phyloP scores from a whole-genome alignment of 2,329 filamentous ascomycete genomes.

The Leptographium lundbergii region DNA sequence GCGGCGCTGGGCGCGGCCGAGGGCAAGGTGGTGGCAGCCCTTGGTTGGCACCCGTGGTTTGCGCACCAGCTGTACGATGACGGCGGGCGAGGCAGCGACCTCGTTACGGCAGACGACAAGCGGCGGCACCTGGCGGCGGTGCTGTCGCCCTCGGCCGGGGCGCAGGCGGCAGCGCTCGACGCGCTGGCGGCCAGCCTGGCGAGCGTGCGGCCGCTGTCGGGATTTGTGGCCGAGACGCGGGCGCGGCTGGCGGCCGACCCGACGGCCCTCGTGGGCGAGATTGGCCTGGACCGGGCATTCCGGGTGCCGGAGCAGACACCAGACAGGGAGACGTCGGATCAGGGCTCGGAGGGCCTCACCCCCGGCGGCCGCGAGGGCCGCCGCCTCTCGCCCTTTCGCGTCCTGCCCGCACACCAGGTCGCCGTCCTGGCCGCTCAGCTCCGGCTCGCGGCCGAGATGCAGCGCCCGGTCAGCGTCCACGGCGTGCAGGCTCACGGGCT shows the following conservation, averaged over 20 bases:
- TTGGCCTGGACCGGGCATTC: conserved; percentile 67
- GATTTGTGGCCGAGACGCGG: conserved; percentile 32
- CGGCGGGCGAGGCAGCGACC: neutral
- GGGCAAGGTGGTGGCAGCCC: conserved; percentile 46
- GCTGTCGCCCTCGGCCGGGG: conserved; percentile 37
- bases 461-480: conserved; percentile 54
- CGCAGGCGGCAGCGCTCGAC: conserved; percentile 23
- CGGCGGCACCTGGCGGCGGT: conserved; percentile 53
- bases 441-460: conserved; percentile 54
- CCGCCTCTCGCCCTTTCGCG: conserved; percentile 52
- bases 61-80: conserved; percentile 64
- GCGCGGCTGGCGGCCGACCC: conserved; percentile 40
- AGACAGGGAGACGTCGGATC: conserved; percentile 13
- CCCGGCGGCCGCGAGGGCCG: conserved; percentile 60
- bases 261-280: conserved; percentile 59
- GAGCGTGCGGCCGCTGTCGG: conserved; percentile 41
- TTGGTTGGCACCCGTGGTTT: conserved; percentile 85
- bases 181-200: conserved; percentile 39
- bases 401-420: conserved; percentile 56
- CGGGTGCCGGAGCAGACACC: conserved; percentile 52
- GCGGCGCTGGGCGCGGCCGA: conserved; percentile 39
- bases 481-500: conserved; percentile 66
- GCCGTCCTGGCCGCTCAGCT: conserved; percentile 55
- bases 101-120: conserved; percentile 27
- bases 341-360: conserved; percentile 43